Conservation (phyloP, 1,284 basidiomycete genomes). For the Cystobasidiaceae sp. region DNA sequence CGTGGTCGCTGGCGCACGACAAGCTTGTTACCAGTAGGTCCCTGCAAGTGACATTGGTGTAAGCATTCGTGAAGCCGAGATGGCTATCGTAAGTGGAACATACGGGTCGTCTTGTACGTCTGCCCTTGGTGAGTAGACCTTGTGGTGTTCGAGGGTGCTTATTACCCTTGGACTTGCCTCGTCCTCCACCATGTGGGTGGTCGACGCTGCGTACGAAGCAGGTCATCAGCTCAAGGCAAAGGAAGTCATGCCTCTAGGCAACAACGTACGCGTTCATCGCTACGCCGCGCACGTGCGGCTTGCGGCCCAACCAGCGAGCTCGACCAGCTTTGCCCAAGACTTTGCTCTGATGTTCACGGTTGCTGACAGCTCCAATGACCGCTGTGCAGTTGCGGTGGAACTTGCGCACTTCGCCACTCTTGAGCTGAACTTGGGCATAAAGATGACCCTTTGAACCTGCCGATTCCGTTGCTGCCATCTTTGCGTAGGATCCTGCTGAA, state of each 20-base stretch:
- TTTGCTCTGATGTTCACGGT: slow-evolving; percentile 79
- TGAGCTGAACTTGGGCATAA: slow-evolving; percentile 78
- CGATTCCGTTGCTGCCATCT: slow-evolving; percentile 63
- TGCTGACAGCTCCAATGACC: slow-evolving; percentile 87
- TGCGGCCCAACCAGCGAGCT: slow-evolving; percentile 76
- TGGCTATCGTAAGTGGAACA: slow-evolving; percentile 47
- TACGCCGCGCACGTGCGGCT: slow-evolving; percentile 88
- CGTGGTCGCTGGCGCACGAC: slow-evolving; percentile 82
- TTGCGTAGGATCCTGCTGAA: slow-evolving; percentile 79
- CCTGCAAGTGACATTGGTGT: neutral
- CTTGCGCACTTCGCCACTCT: slow-evolving; percentile 87
- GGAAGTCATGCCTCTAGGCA: neutral
- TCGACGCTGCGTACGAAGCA: slow-evolving; percentile 12
- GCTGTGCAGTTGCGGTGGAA: slow-evolving; percentile 78
- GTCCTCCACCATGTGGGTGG: slow-evolving; percentile 57
- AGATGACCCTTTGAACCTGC: slow-evolving; percentile 56
- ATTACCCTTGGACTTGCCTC: slow-evolving; percentile 95
- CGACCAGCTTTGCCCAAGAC: slow-evolving; percentile 88
- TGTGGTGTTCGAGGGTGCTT: slow-evolving; percentile 84
- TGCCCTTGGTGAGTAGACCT: slow-evolving; percentile 88
- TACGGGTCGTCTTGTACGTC: slow-evolving; percentile 83
- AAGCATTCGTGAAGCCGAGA: neutral
- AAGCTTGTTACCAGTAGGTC: slow-evolving; percentile 80
- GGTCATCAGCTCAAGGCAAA: neutral
- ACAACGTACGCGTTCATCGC: slow-evolving; percentile 88